Evolutionary conservation across 495 filamentous ascomycete genomes (phyloP).

Genomic region (Thermochaetoides thermophila): DNA sequence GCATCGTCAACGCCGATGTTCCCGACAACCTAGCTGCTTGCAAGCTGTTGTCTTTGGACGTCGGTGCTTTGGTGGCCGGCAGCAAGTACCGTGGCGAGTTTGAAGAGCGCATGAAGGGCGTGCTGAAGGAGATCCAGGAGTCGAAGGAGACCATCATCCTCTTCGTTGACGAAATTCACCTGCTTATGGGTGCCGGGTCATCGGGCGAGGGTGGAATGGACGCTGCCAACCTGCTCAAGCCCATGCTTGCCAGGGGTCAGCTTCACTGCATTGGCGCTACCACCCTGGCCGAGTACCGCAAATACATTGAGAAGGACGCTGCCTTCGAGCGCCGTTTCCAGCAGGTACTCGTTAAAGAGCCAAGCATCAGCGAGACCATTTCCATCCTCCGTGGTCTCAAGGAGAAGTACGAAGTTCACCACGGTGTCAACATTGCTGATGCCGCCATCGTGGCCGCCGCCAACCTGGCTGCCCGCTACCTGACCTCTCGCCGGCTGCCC

Average conservation of each 20-base stretch:
- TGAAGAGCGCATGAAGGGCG: constrained; percentile 97
- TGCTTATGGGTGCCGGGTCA: constrained; percentile 91
- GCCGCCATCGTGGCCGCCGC: constrained; percentile 84
- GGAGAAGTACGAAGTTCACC: constrained; percentile 94
- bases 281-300: constrained; percentile 86
- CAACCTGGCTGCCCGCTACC: constrained; percentile 76
- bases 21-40: constrained; percentile 91
- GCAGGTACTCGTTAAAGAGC: constrained; percentile 92
- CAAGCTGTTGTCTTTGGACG: constrained; percentile 85
- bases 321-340: constrained; percentile 98
- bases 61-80: constrained; percentile 85
- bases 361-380: constrained; percentile 72
- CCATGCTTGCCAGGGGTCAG: constrained; percentile 90
- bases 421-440: constrained; percentile 91
- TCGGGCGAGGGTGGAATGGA: constrained; percentile 97
- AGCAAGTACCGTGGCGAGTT: constrained; percentile 98
- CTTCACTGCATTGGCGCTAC: constrained; percentile 97
- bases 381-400: constrained; percentile 95
- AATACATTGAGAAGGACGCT: constrained; percentile 97
- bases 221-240: constrained; percentile 91
- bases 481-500: constrained; percentile 78
- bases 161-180: constrained; percentile 96
- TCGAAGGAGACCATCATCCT: constrained; percentile 95
- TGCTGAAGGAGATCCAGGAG: constrained; percentile 90
- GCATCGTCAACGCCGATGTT: constrained; percentile 91